These are phyloP conservation scores for Cyberlindnera nakhonratchasimensis DNA, from an alignment of 805 yeast genomes.

Conservation along the genomic window DNA sequence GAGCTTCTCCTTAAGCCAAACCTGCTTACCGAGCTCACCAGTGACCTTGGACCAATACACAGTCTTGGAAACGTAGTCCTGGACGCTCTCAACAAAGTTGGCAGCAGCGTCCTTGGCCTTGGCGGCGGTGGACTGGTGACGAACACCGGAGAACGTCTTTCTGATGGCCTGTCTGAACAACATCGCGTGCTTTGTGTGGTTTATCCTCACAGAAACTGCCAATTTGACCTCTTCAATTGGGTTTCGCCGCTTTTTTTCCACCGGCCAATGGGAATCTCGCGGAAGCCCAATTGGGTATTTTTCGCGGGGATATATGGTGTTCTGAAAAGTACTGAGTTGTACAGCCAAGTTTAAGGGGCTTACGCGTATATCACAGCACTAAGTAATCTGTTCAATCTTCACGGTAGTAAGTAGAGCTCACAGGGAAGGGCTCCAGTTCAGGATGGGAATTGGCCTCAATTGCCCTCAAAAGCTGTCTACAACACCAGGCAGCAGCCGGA, in stretches of 20 bases:
- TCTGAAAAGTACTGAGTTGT: slow-evolving; percentile 2
- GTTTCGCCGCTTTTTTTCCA: slow-evolving; percentile 2
- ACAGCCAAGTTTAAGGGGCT: too few species aligned
- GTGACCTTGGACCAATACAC: slow-evolving; percentile 74
- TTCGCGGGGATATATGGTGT: neutral
- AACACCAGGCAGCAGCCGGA: too few species aligned
- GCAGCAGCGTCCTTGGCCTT: slow-evolving; percentile 38
- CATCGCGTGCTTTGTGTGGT: too few species aligned
- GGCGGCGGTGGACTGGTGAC: slow-evolving; percentile 27
- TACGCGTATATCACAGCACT: slow-evolving; percentile 1
- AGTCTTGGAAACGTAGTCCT: slow-evolving; percentile 47
- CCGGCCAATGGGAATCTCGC: slow-evolving; percentile 1
- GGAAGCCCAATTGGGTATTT: slow-evolving; percentile 4
- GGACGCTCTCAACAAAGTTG: slow-evolving; percentile 33
- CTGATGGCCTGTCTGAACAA: slow-evolving; percentile 26
- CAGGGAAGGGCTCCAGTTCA: too few species aligned
- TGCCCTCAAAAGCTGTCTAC: too few species aligned
- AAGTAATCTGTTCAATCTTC: too few species aligned
- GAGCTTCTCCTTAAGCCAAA: slow-evolving; percentile 87
- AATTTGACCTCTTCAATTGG: neutral
- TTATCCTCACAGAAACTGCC: too few species aligned
- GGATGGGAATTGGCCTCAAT: too few species aligned
- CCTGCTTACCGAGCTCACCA: slow-evolving; percentile 49
- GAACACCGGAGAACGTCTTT: slow-evolving; percentile 30
- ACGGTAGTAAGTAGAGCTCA: too few species aligned